Percentiles rank a stretch among this genome's conserved stretches.
phyloP scores from a whole-genome alignment of 352 stramenopile species.

The Pythium phragmiticola region DNA sequence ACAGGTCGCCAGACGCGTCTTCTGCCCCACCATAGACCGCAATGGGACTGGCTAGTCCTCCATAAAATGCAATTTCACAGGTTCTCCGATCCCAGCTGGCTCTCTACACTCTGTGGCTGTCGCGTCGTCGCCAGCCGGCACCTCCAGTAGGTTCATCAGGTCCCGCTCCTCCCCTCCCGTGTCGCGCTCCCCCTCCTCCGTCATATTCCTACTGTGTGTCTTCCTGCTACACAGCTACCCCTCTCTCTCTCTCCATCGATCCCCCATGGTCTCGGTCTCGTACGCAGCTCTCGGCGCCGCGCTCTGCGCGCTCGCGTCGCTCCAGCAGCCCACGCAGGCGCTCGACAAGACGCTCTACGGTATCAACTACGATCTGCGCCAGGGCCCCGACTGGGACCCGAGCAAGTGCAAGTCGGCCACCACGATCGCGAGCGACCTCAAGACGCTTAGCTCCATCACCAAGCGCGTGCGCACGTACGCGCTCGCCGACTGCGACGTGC shows the following conservation, averaged over 20 bases:
- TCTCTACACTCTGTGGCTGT: conserved; percentile 5
- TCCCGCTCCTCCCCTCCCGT: not conserved
- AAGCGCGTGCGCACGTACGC: conserved; percentile 82
- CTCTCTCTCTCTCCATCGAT: not conserved
- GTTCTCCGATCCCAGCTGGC: conserved; percentile 4
- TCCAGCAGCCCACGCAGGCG: conserved; percentile 35
- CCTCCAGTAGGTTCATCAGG: not conserved
- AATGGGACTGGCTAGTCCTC: not conserved
- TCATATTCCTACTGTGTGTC: conserved; percentile 12
- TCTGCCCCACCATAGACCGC: not conserved
- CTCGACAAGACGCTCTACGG: conserved; percentile 77
- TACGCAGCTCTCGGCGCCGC: conserved; percentile 8
- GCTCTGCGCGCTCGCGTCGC: conserved; percentile 30
- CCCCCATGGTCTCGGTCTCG: conserved; percentile 25
- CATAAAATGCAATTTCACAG: not conserved
- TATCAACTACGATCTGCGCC: conserved; percentile 83
- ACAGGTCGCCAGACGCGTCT: not conserved
- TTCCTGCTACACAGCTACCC: not conserved
- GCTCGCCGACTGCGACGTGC: conserved; percentile 74
- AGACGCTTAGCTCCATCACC: conserved; percentile 59
- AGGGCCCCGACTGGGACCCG: conserved; percentile 75
- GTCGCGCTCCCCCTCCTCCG: not conserved
- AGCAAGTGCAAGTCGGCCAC: conserved; percentile 69
- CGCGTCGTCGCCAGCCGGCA: not conserved
- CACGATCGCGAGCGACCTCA: conserved; percentile 72